These are phyloP conservation scores for Capsicum chinense DNA, from an alignment of 257 asterid genomes.

Conservation along the genomic window DNA sequence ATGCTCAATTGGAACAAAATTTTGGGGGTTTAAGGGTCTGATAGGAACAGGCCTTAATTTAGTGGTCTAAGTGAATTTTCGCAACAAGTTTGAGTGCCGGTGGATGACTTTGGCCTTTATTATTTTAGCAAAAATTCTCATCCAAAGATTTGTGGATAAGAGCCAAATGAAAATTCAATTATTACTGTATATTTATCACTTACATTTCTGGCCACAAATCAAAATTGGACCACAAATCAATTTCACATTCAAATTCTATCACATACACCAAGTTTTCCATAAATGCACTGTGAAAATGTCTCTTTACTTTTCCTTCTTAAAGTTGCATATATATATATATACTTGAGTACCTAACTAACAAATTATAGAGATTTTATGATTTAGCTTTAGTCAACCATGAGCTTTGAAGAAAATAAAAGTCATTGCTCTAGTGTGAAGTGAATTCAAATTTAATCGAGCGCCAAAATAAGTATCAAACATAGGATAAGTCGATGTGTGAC, in stretches of 20 bases:
- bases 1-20: no score
- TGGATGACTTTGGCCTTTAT: no score
- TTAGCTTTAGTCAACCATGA: background rate
- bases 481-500: no score
- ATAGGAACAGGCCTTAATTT: no score
- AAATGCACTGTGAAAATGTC: conserved; percentile 27
- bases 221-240: conserved; percentile 24
- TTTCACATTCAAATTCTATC: conserved; percentile 17
- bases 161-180: conserved; percentile 15
- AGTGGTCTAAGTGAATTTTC: no score
- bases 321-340: background rate
- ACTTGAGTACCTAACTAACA: no score
- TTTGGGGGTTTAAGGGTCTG: no score
- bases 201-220: conserved; percentile 14
- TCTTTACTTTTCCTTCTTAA: background rate
- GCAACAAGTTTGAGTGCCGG: no score
- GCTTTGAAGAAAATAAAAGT: no score
- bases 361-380: background rate
- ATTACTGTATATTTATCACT: background rate
- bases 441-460: no score
- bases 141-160: conserved; percentile 22
- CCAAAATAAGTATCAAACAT: background rate
- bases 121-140: background rate
- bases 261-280: conserved; percentile 29
- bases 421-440: background rate